Evolutionary conservation across 1,284 basidiomycete genomes (phyloP).

Genomic region (Ustanciosporium gigantosporum): DNA sequence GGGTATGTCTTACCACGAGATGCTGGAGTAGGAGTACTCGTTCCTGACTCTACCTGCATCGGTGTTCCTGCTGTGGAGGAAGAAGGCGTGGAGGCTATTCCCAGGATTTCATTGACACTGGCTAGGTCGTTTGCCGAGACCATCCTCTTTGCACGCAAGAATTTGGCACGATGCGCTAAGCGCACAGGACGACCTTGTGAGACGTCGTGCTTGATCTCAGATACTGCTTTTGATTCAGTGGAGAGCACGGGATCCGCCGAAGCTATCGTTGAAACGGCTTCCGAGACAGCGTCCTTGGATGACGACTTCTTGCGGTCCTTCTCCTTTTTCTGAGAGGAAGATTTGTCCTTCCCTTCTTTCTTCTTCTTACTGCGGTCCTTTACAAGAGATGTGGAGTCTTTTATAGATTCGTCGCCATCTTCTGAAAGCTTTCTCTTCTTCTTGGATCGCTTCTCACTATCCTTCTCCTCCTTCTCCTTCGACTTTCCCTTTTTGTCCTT

Average conservation of each 20-base stretch:
- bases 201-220: constrained; percentile 31
- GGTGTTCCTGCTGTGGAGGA: constrained; percentile 35
- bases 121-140: constrained; percentile 39
- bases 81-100: constrained; percentile 40
- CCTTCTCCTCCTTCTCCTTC: constrained; percentile 16
- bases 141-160: constrained; percentile 56
- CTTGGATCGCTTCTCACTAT: background rate
- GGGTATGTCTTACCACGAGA: constrained; percentile 22
- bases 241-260: constrained; percentile 8
- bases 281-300: background rate
- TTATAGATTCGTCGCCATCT: constrained; percentile 4
- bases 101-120: constrained; percentile 57
- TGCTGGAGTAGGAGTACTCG: constrained; percentile 9
- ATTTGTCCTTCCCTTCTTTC: constrained; percentile 19
- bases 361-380: constrained; percentile 2
- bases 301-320: background rate
- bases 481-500: constrained; percentile 29
- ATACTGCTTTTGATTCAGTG: constrained; percentile 12
- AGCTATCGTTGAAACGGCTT: constrained; percentile 13
- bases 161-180: constrained; percentile 52
- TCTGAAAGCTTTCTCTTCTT: constrained; percentile 30
- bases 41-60: constrained; percentile 14
- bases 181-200: constrained; percentile 15
- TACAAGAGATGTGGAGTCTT: background rate
- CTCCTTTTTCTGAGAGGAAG: constrained; percentile 9